Evolutionary conservation across 352 stramenopile species (phyloP), one percentile per base, ranked within the genome.

Genomic region (Phytophthora aleatoria): DNA sequence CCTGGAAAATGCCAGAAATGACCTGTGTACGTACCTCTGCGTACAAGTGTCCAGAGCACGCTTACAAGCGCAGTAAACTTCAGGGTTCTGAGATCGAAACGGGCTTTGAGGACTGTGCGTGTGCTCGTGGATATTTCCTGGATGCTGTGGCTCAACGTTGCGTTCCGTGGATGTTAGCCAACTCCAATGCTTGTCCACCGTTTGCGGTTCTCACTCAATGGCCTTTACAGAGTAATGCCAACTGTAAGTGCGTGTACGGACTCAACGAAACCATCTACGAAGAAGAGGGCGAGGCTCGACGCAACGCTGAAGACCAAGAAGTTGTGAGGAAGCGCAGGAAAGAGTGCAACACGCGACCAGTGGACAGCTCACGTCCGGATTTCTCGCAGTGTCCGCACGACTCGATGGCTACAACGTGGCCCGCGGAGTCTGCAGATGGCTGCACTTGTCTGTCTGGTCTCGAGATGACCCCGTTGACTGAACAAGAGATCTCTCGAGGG

Each of bases 221-320:
- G 87, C 85, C 85, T 36, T 66, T 95, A 53, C 81, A 94, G 64
- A 90, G 79, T 50, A 85, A 78, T 24, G 69, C 73, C 20, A 93
- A 90, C 39, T 93, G 85, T 65, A 73, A 88, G 45, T 93, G 85
- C 51, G 64, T 91, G 62, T 90, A 90, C 47, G 83, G 83, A 2
- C 65, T 87, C 31, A 75, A 77, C n/a, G 55, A 69, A 27, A 67
- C 48, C 6, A 62, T 62, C 1, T 35, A n/a, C 24, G 20, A 67
- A 31, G 47, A 64, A 33, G 60, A 74, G 7, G 42, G 62, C 1
- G 47, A 71, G 16, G 52, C 57, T 6, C 47, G 44, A 45, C 49
- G 55, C 44, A 70, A 63, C 31, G 60, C 49, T 60, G 31, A 66
- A 54, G 55, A 26, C 5, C 36, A 70, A 36, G 27, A 68, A 30